Conservation (phyloP, 2,329 filamentous ascomycete species). For the Rachicladosporium sp. region DNA sequence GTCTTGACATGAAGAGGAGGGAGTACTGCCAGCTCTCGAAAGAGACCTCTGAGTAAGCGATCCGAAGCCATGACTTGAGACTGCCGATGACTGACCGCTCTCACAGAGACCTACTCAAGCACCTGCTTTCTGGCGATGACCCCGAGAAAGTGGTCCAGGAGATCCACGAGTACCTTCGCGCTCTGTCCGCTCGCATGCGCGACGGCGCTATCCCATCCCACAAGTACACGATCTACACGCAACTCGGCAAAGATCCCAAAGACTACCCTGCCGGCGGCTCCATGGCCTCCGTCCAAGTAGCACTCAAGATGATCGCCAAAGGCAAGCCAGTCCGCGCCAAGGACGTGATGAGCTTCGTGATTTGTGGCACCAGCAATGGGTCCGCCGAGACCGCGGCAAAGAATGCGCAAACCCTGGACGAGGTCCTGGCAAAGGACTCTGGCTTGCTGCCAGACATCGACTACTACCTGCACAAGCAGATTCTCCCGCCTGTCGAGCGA, state of each 20-base stretch:
- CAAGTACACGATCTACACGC: constrained; percentile 96
- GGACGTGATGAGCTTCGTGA: constrained; percentile 92
- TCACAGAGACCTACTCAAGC: constrained; percentile 64
- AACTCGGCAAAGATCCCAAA: constrained; percentile 84
- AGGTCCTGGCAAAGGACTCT: constrained; percentile 66
- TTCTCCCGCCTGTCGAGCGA: constrained; percentile 93
- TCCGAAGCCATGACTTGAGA: not conserved
- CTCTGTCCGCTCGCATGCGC: constrained; percentile 78
- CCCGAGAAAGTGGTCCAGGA: constrained; percentile 75
- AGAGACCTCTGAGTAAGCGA: constrained; percentile 61
- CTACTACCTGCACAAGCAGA: constrained; percentile 96
- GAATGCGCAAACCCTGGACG: constrained; percentile 75
- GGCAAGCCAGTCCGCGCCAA: constrained; percentile 84
- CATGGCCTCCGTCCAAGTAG: constrained; percentile 96
- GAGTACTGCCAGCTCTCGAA: constrained; percentile 95
- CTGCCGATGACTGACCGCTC: constrained; percentile 8
- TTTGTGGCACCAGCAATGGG: constrained; percentile 59
- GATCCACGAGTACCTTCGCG: constrained; percentile 84
- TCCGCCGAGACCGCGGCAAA: constrained; percentile 61
- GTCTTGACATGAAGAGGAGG: constrained; percentile 92
- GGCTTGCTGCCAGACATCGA: constrained; percentile 81
- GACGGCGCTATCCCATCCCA: constrained; percentile 59
- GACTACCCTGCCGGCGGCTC: constrained; percentile 90
- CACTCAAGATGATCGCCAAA: constrained; percentile 71
- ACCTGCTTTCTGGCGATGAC: constrained; percentile 88